Base-by-base conservation (phyloP, 2,329 filamentous ascomycete species). In the Emergomyces orientalis region DNA sequence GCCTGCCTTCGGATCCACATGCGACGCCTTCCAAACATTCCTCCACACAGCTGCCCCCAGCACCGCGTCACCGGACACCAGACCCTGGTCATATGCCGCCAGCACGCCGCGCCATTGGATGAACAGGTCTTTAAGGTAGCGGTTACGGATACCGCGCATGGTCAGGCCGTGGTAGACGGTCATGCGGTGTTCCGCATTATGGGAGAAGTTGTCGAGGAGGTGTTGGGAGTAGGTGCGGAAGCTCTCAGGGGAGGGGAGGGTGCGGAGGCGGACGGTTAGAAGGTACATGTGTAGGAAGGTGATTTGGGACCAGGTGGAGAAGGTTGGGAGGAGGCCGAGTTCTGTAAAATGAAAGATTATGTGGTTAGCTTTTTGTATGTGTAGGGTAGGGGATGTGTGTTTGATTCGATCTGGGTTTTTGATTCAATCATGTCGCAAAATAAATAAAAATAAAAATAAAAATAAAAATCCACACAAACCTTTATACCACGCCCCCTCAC, bases 281-380 rank as follows among this genome's bases (percentile, higher is more conserved):
- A 97, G 84, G 80, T 96, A 97, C 83, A 99, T 89, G 80, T 99
- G 93, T 63, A 99, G 83, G 82, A 96, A 96, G 43, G 92, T 94
- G 54, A 97, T 88, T 76, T 97, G 92, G 25, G 91, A 90, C 94
- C 94, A 99, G 63, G 90, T 93, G 73, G 88, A 92, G 76, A 99
- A 99, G 0, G 91, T 97, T 0, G 91, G 90, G 39, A 84, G 82
- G 22, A 99, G 84, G 32, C 84, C 84, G 66, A 96, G 85, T 60
- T 87, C 90, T 96, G 70, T 17, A 51, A 61, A 8, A 22, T 8
- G 8, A n/a, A 6, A 43, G 17, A 11, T 49, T 41, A 62, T 25
- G 62, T 62, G 17, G 39, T 61, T 45, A 61, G 60, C 32, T 55
- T 43, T 14, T 19, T 25, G 19, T 19, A 43, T 27, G n/a, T 22